Evolutionary conservation across 2,329 filamentous ascomycete species (phyloP), one percentile per base, ranked within the genome.

Genomic region (Verticillium tricorpus): DNA sequence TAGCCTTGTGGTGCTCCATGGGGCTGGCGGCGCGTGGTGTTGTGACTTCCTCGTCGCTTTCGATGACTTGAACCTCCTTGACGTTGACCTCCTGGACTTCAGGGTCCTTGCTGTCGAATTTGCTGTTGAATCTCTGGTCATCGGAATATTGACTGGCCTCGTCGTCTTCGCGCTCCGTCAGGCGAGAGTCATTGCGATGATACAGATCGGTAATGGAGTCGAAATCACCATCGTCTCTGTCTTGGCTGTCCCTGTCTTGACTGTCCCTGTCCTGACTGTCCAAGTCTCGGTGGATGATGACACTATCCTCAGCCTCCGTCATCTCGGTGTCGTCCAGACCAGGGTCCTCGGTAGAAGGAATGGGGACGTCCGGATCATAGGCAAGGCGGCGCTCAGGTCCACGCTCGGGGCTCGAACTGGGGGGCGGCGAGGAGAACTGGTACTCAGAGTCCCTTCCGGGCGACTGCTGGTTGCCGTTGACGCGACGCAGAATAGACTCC

Each of bases 401-500:
- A 61, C 67, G 70, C 55, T 66, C 69, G 2, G 68, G 71, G 67
- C 78, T 87, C 2, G 85, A 86, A 64, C 81, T 83, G 2, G 82
- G 79, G n/a, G 79, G 77, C 1, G 86, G 85, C 2, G 87, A 87
- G 3, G 85, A 87, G 68, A 89, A 86, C 68, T 84, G 84, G 65
- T 85, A 88, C 62, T 88, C 85, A 4, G 88, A 85, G 60, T 87
- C 82, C 62, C 80, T 77, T 22, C 87, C 84, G 55, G 84, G 80
- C 57, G 75, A 68, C 63, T 81, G 76, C 34, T 32, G 59, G 68
- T 81, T 83, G 56, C 83, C 91, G 72, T 95, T 92, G 61, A 97
- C 89, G 65, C 94, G 92, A 60, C 91, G 89, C 69, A 98, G 80
- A 68, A 98, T 98, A 0, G 93, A 97, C 73, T 98, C 95, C 40